Percentiles rank a stretch among this genome's conserved stretches.
These are phyloP conservation scores for Phytophthora colocasiae DNA, from an alignment of 352 stramenopile species.

Conservation along the genomic window DNA sequence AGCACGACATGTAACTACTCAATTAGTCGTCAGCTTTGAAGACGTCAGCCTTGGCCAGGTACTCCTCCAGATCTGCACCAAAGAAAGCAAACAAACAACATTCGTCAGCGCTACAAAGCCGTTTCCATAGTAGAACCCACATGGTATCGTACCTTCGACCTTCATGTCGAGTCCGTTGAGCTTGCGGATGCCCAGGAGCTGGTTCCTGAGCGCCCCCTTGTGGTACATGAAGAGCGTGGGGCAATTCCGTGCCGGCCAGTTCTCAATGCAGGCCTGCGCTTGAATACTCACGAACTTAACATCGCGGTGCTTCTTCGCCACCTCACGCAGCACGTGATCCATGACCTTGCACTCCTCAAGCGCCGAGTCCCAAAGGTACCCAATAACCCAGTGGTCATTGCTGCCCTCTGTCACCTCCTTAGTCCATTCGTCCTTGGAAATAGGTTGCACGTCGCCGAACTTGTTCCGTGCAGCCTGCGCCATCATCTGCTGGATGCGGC, in stretches of 20 bases:
- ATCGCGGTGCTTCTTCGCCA: slow-evolving; percentile 88
- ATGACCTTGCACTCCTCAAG: slow-evolving; percentile 93
- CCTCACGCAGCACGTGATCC: slow-evolving; percentile 84
- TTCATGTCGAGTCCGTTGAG: slow-evolving; percentile 90
- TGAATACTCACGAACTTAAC: slow-evolving; percentile 96
- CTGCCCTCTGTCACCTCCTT: slow-evolving; percentile 92
- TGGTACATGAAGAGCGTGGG: slow-evolving; percentile 95
- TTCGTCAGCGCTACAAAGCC: slow-evolving; percentile 8
- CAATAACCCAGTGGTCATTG: slow-evolving; percentile 89
- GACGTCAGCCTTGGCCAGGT: slow-evolving; percentile 80
- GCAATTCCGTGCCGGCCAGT: slow-evolving; percentile 92
- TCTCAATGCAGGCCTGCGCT: slow-evolving; percentile 91
- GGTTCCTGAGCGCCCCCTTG: slow-evolving; percentile 88
- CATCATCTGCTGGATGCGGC: slow-evolving; percentile 90
- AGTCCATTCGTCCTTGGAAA: slow-evolving; percentile 94
- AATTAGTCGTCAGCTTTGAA: slow-evolving; percentile 53
- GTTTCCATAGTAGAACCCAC: not conserved
- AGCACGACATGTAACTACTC: not conserved
- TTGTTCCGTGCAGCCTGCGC: slow-evolving; percentile 80
- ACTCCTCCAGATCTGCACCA: slow-evolving; percentile 84
- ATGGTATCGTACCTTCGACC: slow-evolving; percentile 60
- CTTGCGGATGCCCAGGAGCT: slow-evolving; percentile 90
- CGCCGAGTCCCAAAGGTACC: slow-evolving; percentile 90
- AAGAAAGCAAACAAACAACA: slow-evolving; percentile 8
- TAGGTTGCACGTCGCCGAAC: slow-evolving; percentile 91